Evolutionary conservation across 2,329 filamentous ascomycete species (phyloP), one percentile per base, ranked within the genome.

Genomic region (Neonectria ditissima): DNA sequence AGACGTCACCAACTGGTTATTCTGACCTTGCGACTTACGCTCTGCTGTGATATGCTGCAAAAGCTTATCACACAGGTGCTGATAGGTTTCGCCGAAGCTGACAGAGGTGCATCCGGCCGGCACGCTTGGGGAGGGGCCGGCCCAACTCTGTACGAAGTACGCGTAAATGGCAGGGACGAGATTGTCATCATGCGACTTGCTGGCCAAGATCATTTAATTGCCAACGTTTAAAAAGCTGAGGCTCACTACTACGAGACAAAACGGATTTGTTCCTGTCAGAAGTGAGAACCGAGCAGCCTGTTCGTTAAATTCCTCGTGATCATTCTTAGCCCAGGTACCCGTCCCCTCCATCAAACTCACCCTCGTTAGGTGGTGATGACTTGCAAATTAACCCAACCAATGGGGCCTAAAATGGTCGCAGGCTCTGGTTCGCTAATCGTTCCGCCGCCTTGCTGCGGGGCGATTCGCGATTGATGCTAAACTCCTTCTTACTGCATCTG

Each of bases 1-100:
- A 63, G 66, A 62, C 70, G 70, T 73, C 70, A 73, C 62, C 65
- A 70, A 69, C 70, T 67, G 69, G 62, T 68, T 67, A 73, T 73
- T 51, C 44, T 65, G 51, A 52, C 55, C 64, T 65, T 32, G 28
- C 47, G 30, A 51, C 59, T 71, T 44, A 47, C 50, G 58, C 56
- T 48, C 62, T 37, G 34, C 34, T 16, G 14, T 69, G 67, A 59
- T n/a, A n/a, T n/a, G 52, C 41, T 54, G 41, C 39, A 24, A 43
- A 55, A 45, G 44, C 39, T 34, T 59, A 20, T 28, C 24, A n/a
- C 8, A 20, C n/a, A 20, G 5, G 7, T 30, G 47, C 13, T 18
- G 28, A 50, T n/a, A 32, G 28, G 28, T 39, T 39, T 37, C 10
- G 14, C 44, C 11, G n/a, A 14, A 18, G 51, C 37, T 28, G 34